Conservation (phyloP, 495 filamentous ascomycete genomes). For the Penicillium turbatum region DNA sequence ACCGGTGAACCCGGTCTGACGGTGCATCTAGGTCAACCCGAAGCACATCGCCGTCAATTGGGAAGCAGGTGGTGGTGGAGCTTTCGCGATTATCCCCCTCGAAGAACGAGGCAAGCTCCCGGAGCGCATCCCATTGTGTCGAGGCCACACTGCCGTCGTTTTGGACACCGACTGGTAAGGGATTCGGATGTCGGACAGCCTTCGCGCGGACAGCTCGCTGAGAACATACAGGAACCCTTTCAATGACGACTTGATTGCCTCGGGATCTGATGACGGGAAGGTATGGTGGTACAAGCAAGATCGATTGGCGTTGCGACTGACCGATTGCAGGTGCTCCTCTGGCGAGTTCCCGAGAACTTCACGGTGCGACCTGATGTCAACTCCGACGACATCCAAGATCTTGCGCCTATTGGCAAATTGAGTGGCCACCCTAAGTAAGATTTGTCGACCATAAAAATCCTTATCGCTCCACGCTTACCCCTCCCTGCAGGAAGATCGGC, state of each 20-base stretch:
- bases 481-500: constrained; percentile 71
- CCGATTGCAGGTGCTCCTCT: constrained; percentile 68
- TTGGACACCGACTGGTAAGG: constrained; percentile 95
- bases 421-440: constrained; percentile 57
- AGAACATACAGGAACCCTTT: constrained; percentile 76
- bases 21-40: constrained; percentile 70
- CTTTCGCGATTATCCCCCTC: constrained; percentile 93
- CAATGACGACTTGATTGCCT: constrained; percentile 87
- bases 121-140: constrained; percentile 89
- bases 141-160: constrained; percentile 91
- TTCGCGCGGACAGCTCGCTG: constrained; percentile 19
- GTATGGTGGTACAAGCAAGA: constrained; percentile 30
- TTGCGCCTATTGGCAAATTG: constrained; percentile 74
- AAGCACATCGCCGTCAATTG: constrained; percentile 95
- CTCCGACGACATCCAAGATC: constrained; percentile 64
- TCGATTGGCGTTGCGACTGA: constrained; percentile 14
- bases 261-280: constrained; percentile 94
- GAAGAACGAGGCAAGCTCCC: constrained; percentile 84
- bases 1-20: constrained; percentile 25
- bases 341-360: constrained; percentile 89
- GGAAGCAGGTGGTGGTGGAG: constrained; percentile 94
- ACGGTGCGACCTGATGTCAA: constrained; percentile 77
- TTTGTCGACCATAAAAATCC: neutral
- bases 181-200: constrained; percentile 7
- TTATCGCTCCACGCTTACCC: constrained; percentile 11